phyloP scores from a whole-genome alignment of 1,139 yeast species.

The Candida labiduridarum region DNA sequence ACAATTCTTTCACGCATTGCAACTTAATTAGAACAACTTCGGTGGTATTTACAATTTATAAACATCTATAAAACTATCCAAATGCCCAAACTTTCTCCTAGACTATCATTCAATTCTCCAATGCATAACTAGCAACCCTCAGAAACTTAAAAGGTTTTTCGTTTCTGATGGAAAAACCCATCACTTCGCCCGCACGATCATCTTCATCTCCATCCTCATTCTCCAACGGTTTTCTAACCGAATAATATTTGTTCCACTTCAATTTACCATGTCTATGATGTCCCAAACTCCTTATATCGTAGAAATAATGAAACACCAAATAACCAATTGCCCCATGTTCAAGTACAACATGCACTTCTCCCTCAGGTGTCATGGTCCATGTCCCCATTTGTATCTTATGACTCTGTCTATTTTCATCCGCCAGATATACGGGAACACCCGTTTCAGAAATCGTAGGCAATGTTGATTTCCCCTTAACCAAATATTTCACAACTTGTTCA shows the following conservation, averaged over 20 bases:
- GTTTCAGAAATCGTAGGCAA: slow-evolving; percentile 17
- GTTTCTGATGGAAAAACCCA: slow-evolving; percentile 60
- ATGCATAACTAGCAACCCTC: slow-evolving; percentile 52
- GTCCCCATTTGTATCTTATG: slow-evolving; percentile 49
- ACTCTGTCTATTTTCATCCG: slow-evolving; percentile 26
- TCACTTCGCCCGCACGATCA: slow-evolving; percentile 52
- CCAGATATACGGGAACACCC: slow-evolving; percentile 12
- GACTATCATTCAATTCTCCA: neutral
- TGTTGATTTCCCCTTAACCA: slow-evolving; percentile 35
- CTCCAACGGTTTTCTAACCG: slow-evolving; percentile 46
- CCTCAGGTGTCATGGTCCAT: slow-evolving; percentile 51
- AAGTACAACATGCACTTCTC: slow-evolving; percentile 58
- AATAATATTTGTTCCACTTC: slow-evolving; percentile 65
- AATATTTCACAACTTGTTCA: slow-evolving; percentile 54
- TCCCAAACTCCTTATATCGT: slow-evolving; percentile 60
- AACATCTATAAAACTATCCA: neutral
- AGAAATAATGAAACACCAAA: slow-evolving; percentile 64
- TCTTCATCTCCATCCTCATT: slow-evolving; percentile 26
- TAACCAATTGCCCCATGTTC: slow-evolving; percentile 64
- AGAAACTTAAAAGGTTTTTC: slow-evolving; percentile 79
- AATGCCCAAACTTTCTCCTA: neutral
- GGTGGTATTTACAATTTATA: neutral
- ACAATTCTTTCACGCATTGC: too few relatives aligned
- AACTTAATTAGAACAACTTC: too few relatives aligned
- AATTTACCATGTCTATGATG: slow-evolving; percentile 62